phyloP scores from a whole-genome alignment of 164 flowering plant species.

The Brasenia schreberi region DNA sequence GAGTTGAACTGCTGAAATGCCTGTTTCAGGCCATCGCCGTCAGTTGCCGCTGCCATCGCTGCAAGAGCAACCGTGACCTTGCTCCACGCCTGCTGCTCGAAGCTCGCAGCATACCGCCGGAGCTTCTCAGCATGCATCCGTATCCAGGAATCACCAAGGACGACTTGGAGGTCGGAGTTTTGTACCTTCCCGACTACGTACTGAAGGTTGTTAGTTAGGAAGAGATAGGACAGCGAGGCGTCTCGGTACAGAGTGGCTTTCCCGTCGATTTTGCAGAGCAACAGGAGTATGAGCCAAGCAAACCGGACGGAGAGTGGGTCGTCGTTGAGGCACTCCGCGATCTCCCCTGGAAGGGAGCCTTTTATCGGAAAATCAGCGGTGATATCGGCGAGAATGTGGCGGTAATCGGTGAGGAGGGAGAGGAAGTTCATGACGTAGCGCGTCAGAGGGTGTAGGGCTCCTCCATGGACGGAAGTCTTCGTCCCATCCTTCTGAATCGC shows the following conservation, averaged over 20 bases:
- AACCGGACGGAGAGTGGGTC: conserved; percentile 11
- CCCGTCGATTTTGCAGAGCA: conserved; percentile 53
- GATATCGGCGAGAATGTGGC: conserved; percentile 29
- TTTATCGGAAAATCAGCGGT: conserved; percentile 31
- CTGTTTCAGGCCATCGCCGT: conserved; percentile 21
- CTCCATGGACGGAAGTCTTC: conserved; percentile 23
- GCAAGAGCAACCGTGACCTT: conserved; percentile 30
- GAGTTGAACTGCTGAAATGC: conserved; percentile 26
- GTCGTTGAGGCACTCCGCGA: conserved; percentile 9
- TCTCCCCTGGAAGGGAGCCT: conserved; percentile 19
- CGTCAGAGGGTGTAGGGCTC: conserved; percentile 48
- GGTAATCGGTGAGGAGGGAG: conserved; percentile 37
- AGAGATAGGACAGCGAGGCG: conserved; percentile 38
- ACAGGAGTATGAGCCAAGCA: conserved; percentile 48
- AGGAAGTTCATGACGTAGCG: conserved; percentile 36
- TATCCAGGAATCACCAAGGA: conserved; percentile 55
- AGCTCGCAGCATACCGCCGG: conserved; percentile 29
- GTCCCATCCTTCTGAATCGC: conserved; percentile 38
- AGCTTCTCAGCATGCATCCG: conserved; percentile 30
- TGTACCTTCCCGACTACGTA: conserved; percentile 33
- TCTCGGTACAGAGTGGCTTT: conserved; percentile 44
- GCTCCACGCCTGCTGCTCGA: conserved; percentile 44
- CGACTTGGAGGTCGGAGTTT: conserved; percentile 25
- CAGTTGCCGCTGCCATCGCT: conserved; percentile 9
- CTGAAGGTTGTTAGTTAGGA: conserved; percentile 56